These are phyloP conservation scores for Naganishia cerealis DNA, from an alignment of 1,284 basidiomycete species.

Conservation along the genomic window DNA sequence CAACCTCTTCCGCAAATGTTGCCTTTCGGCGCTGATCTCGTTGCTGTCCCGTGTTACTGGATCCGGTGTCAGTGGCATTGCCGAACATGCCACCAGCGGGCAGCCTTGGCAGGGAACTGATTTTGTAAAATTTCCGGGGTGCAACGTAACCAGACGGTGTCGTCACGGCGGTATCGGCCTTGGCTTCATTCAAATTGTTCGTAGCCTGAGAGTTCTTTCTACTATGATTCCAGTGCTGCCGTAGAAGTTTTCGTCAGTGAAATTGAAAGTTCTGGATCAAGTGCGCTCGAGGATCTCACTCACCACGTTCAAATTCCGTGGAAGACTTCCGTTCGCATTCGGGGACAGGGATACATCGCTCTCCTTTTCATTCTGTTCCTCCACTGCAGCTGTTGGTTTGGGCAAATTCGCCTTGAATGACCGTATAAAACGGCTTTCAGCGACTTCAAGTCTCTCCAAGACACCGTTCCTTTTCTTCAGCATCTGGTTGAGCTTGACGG, in stretches of 20 bases:
- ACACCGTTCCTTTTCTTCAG: constrained; percentile 71
- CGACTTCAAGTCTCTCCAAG: constrained; percentile 71
- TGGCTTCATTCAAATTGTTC: background rate
- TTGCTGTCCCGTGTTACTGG: background rate
- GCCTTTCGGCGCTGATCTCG: constrained; percentile 28
- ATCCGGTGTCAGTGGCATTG: constrained; percentile 47
- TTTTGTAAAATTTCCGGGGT: constrained; percentile 34
- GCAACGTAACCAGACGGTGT: constrained; percentile 31
- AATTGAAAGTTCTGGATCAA: background rate
- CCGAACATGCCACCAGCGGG: constrained; percentile 8
- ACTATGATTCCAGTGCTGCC: background rate
- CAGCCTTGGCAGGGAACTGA: constrained; percentile 56
- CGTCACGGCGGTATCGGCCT: background rate
- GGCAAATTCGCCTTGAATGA: constrained; percentile 59
- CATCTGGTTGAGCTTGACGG: constrained; percentile 42
- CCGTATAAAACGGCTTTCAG: constrained; percentile 72
- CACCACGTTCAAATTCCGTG: background rate
- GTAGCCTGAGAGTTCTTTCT: background rate
- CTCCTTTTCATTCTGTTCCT: background rate
- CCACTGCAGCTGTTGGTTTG: background rate
- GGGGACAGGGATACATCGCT: background rate
- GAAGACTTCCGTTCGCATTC: background rate
- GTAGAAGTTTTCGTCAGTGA: background rate
- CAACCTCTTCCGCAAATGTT: constrained; percentile 63
- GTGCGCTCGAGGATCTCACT: background rate